Base-by-base conservation (phyloP, 805 yeast species). In the Ogataea nakhonphanomensis region DNA sequence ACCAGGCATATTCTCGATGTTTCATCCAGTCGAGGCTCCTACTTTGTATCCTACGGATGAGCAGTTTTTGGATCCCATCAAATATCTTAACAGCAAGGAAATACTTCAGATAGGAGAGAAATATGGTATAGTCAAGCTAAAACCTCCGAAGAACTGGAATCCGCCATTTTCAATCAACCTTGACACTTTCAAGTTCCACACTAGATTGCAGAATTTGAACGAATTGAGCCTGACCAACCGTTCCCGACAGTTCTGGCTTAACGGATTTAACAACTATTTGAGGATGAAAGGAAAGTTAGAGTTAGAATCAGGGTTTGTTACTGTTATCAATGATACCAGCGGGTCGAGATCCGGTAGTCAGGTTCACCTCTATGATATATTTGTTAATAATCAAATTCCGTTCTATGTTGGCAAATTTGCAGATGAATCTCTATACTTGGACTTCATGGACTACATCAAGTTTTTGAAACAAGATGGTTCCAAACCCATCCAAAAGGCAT, bases 221-320 rank as follows among this genome's bases (percentile, higher is more conserved):
- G 87, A 83, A 55, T 62, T 85, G 53, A 79, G 81, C 20, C 57
- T 85, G 12, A 57, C 73, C 7, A 80, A 81, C 42, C 66, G 95
- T 46, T 75, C 82, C 25, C 65, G 90, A 33, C 64, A 71, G 43
- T 78, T 78, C 49, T 84, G 84, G 61, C 64, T 66, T 32, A 78
- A 73, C 39, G 87, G 81, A 46, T 60, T 84, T 43, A 72, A 74
- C 43, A 74, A 85, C 43, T 84, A 66, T 52, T 57, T 73, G 48
- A 66, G 66, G 49, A 75, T 77, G 76, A 64, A 67, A 37, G 57
- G 55, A 5, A 40, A 44, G 33, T 38, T 37, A n/a, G 44, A 49
- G 28, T 20, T 52, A 10, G 22, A 51, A 35, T 30, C 43, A 23
- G 50, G 53, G 4, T 46, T 30, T 39, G 39, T 46, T 15, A 14